Conservation (phyloP, 192 early-diverging fungal species). For the Coemansia sp. region DNA sequence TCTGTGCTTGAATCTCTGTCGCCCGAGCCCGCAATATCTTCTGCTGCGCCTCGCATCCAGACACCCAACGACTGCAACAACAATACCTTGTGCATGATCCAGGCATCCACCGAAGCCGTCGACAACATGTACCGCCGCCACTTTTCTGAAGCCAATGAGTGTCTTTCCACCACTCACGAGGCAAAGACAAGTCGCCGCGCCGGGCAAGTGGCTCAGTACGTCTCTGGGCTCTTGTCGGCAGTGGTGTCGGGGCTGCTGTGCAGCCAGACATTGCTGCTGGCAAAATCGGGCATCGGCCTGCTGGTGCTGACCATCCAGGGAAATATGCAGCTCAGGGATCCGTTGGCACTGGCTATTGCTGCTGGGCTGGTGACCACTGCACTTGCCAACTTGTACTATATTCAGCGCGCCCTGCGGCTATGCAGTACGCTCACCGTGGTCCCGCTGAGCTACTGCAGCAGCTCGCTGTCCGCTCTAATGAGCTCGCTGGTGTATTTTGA, state of each 20-base stretch:
- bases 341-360: constrained; percentile 66
- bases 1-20: neutral
- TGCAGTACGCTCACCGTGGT: constrained; percentile 73
- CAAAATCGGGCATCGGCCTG: constrained; percentile 73
- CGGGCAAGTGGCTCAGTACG: constrained; percentile 29
- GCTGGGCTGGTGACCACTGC: constrained; percentile 50
- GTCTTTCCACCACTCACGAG: constrained; percentile 11
- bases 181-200: constrained; percentile 9
- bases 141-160: constrained; percentile 15
- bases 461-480: constrained; percentile 66
- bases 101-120: neutral
- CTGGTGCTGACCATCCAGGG: constrained; percentile 58
- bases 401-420: constrained; percentile 66
- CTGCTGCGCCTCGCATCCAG: neutral
- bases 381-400: constrained; percentile 63
- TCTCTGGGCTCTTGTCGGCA: constrained; percentile 63
- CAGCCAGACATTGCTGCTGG: constrained; percentile 69
- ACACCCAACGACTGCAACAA: neutral
- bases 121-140: constrained; percentile 31
- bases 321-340: constrained; percentile 64
- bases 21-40: neutral
- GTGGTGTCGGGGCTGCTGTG: constrained; percentile 65
- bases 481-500: constrained; percentile 79
- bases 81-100: neutral
- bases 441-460: constrained; percentile 71